Conservation (phyloP, 192 early-diverging fungal species). For the Diversispora epigaea region DNA sequence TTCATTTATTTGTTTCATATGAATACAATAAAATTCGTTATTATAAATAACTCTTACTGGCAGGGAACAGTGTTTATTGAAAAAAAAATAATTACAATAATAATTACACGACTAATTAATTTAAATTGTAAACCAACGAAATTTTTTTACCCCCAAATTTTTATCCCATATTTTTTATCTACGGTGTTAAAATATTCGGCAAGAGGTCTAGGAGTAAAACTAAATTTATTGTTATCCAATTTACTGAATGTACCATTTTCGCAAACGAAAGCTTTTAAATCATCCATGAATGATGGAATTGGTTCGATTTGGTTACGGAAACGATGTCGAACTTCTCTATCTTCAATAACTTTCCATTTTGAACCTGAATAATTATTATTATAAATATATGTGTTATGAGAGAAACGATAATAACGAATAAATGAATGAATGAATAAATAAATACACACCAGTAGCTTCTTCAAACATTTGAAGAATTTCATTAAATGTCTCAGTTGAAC, state of each 20-base stretch:
- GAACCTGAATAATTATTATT: not conserved
- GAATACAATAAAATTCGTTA: too few relatives aligned
- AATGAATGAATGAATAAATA: too few relatives aligned
- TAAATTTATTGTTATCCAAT: conserved; percentile 14
- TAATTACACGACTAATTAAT: too few relatives aligned
- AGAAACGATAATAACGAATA: too few relatives aligned
- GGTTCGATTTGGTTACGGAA: conserved; percentile 3
- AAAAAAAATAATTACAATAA: too few relatives aligned
- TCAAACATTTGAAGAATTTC: conserved; percentile 4
- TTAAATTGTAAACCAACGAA: too few relatives aligned
- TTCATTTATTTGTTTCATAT: too few relatives aligned
- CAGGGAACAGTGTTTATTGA: too few relatives aligned
- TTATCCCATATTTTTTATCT: too few relatives aligned
- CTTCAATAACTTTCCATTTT: conserved; percentile 12
- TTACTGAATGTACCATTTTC: not conserved
- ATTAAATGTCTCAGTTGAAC: not conserved
- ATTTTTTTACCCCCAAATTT: too few relatives aligned
- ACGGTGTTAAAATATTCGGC: not conserved
- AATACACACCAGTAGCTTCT: not conserved
- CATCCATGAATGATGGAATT: not conserved
- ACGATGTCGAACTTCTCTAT: not conserved
- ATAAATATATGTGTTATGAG: too few relatives aligned
- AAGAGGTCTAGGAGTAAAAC: conserved; percentile 2
- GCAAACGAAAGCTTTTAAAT: not conserved
- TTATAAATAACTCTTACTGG: too few relatives aligned